Conservation (phyloP, 2,329 filamentous ascomycete genomes). For the Lasiodiplodia citricola region DNA sequence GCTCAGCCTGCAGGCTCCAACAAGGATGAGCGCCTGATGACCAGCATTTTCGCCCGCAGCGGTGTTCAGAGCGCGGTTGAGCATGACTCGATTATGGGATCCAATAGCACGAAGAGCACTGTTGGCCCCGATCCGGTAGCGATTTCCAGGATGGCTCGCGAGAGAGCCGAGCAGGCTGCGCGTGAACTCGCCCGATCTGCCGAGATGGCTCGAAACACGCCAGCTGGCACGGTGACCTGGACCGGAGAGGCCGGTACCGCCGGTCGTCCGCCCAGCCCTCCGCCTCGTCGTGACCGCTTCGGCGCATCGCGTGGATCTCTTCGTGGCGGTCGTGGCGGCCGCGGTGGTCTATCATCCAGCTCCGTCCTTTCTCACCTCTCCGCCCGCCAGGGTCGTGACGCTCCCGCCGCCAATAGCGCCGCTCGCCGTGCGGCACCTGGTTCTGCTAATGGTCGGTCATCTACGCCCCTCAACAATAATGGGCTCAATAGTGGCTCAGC, state of each 20-base stretch:
- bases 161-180: conserved; percentile 78
- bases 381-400: conserved; percentile 44
- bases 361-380: conserved; percentile 52
- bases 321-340: conserved; percentile 44
- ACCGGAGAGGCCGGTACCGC: conserved; percentile 82
- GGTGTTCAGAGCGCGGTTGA: conserved; percentile 90
- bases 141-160: conserved; percentile 80
- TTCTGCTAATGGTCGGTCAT: conserved; percentile 15
- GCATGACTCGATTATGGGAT: conserved; percentile 81
- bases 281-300: conserved; percentile 53
- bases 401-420: neutral
- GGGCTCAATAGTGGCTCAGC: conserved; percentile 34
- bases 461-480: neutral
- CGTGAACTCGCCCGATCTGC: conserved; percentile 74
- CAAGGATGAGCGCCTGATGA: conserved; percentile 72
- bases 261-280: conserved; percentile 65
- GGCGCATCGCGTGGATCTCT: conserved; percentile 40
- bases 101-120: conserved; percentile 62
- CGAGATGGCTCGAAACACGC: conserved; percentile 72
- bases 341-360: conserved; percentile 42
- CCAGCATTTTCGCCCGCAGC: conserved; percentile 84
- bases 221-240: conserved; percentile 90
- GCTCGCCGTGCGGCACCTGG: conserved; percentile 23
- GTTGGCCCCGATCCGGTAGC: conserved; percentile 77
- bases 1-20: conserved; percentile 30